Conservation (phyloP, 202 grass and related monocot genomes). For the Carex arenaria region DNA sequence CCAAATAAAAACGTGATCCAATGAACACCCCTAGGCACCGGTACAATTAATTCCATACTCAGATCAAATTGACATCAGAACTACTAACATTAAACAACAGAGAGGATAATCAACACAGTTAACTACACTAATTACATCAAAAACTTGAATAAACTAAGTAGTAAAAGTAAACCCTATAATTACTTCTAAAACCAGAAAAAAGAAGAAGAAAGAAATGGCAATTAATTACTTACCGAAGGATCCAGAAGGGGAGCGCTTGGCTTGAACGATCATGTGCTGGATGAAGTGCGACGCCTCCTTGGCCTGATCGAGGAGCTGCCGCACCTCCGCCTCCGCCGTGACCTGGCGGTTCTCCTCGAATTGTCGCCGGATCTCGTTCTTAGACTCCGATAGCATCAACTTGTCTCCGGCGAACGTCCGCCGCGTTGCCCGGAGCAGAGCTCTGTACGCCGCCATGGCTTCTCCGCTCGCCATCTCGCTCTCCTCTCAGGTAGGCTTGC, state of each 20-base stretch:
- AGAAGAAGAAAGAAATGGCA: background rate
- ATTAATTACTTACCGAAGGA: slow-evolving; percentile 44
- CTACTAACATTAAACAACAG: too few species aligned
- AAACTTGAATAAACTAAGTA: too few species aligned
- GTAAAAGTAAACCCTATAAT: slow-evolving; percentile 10
- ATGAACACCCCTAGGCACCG: too few species aligned
- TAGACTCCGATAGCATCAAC: slow-evolving; percentile 74
- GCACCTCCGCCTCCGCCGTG: slow-evolving; percentile 50
- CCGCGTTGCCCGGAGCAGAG: slow-evolving; percentile 70
- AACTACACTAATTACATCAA: too few species aligned
- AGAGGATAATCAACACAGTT: too few species aligned
- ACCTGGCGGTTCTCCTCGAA: slow-evolving; percentile 71
- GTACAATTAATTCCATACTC: too few species aligned
- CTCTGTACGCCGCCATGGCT: slow-evolving; percentile 66
- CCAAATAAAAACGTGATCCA: too few species aligned
- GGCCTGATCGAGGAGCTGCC: slow-evolving; percentile 52
- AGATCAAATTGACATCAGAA: too few species aligned
- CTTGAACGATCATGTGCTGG: slow-evolving; percentile 84
- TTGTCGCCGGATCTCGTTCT: slow-evolving; percentile 74
- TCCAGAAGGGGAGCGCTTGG: slow-evolving; percentile 55
- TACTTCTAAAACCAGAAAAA: background rate
- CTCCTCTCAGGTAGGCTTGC: background rate
- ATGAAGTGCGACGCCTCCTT: slow-evolving; percentile 88
- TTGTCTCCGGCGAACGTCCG: slow-evolving; percentile 74
- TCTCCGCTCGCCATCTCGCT: slow-evolving; percentile 29